Conservation (phyloP, 1,139 yeast genomes). For the Magnusiomyces magnusii region DNA sequence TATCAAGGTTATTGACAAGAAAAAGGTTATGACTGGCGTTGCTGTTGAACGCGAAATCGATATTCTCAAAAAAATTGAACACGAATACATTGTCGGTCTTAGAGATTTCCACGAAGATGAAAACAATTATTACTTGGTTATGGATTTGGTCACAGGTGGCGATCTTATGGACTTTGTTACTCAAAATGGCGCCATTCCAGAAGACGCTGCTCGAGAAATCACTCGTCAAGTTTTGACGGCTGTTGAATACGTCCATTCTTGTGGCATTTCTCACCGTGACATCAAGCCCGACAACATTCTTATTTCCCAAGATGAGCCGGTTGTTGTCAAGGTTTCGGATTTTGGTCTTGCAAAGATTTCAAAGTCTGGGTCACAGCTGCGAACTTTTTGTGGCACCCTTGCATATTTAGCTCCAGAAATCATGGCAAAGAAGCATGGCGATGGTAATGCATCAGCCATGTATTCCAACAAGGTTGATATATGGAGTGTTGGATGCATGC, state of each 20-base stretch:
- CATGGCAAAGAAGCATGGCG: conserved; percentile 37
- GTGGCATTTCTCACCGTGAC: conserved; percentile 91
- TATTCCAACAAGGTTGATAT: conserved; percentile 88
- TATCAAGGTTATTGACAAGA: conserved; percentile 77
- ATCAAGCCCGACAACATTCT: conserved; percentile 81
- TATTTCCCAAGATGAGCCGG: conserved; percentile 87
- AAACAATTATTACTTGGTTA: conserved; percentile 73
- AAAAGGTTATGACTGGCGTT: conserved; percentile 72
- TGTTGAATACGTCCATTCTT: conserved; percentile 73
- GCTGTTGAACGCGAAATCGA: conserved; percentile 87
- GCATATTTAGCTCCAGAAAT: conserved; percentile 96
- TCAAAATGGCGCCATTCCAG: conserved; percentile 85
- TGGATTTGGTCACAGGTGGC: conserved; percentile 96
- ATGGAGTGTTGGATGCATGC: conserved; percentile 93
- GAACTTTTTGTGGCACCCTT: conserved; percentile 83
- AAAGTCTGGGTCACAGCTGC: conserved; percentile 69
- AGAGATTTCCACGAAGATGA: conserved; percentile 80
- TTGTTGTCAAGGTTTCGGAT: conserved; percentile 81
- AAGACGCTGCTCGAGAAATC: conserved; percentile 80
- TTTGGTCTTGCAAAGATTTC: conserved; percentile 84
- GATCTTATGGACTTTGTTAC: conserved; percentile 95
- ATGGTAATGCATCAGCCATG: conserved; percentile 15
- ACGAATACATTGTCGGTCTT: conserved; percentile 75
- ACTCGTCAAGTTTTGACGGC: conserved; percentile 79
- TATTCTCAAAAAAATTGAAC: conserved; percentile 67